Evolutionary conservation across 2,329 filamentous ascomycete genomes (phyloP).

Genomic region (Metarhizium rileyi): DNA sequence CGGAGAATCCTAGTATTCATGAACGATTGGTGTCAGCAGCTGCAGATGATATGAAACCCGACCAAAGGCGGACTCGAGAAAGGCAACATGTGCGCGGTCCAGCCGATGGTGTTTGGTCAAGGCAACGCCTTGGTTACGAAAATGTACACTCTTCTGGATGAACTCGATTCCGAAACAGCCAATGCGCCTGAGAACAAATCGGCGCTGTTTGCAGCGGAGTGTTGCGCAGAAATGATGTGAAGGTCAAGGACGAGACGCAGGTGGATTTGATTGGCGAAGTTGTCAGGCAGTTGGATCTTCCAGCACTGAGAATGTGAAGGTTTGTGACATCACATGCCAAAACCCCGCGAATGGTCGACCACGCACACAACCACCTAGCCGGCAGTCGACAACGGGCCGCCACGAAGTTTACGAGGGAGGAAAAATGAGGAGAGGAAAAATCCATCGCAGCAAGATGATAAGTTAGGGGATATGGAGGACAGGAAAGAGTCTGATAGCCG

Average conservation of each 20-base stretch:
- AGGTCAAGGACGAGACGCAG: background rate
- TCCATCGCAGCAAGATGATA: no score
- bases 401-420: no score
- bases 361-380: background rate
- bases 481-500: background rate
- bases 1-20: constrained; percentile 27
- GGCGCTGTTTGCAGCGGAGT: background rate
- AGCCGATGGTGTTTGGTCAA: background rate
- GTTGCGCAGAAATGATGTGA: background rate
- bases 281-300: background rate
- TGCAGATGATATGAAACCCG: constrained; percentile 6
- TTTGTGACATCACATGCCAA: constrained; percentile 7
- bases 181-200: background rate
- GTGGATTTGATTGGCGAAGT: background rate
- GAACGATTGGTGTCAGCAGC: constrained; percentile 3
- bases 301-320: background rate
- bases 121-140: no score
- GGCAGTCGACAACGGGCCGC: no score
- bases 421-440: background rate
- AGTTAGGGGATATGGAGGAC: no score
- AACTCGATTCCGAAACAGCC: no score
- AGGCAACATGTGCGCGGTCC: background rate
- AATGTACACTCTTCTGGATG: no score
- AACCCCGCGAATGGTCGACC: background rate
- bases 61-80: background rate